Conservation (phyloP, 1,284 basidiomycete genomes). For the Rhizoctonia solani region DNA sequence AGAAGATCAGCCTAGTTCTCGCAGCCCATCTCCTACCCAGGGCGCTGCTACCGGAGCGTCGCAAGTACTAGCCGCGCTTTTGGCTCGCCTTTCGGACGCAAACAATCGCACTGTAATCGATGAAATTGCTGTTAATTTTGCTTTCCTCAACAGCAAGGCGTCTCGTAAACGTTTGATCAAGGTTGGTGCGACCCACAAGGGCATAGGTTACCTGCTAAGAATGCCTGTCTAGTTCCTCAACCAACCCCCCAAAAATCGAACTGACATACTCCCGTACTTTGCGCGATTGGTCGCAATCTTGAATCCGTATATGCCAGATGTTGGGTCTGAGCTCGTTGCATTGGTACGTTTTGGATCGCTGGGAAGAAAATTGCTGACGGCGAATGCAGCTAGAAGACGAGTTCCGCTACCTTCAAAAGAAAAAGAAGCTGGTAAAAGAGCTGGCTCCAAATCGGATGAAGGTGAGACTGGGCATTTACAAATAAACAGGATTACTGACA, state of each 20-base stretch:
- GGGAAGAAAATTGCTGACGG: neutral
- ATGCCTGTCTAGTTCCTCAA: slow-evolving; percentile 67
- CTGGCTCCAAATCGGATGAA: slow-evolving; percentile 83
- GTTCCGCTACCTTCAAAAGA: slow-evolving; percentile 93
- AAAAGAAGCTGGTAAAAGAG: slow-evolving; percentile 89
- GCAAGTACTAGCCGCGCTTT: slow-evolving; percentile 88
- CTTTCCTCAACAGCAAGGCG: slow-evolving; percentile 94
- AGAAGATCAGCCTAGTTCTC: slow-evolving; percentile 40
- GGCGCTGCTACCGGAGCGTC: slow-evolving; percentile 81
- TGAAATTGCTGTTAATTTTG: slow-evolving; percentile 93
- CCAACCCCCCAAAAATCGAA: slow-evolving; percentile 85
- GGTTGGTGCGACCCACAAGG: slow-evolving; percentile 49
- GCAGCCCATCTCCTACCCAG: slow-evolving; percentile 61
- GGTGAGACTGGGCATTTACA: slow-evolving; percentile 51
- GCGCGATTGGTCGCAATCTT: slow-evolving; percentile 87
- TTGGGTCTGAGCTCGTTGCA: slow-evolving; percentile 80
- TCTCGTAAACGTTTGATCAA: slow-evolving; percentile 87
- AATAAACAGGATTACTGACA: slow-evolving; percentile 4
- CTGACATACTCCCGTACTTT: slow-evolving; percentile 93
- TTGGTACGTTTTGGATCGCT: slow-evolving; percentile 56
- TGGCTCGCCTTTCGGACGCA: slow-evolving; percentile 90
- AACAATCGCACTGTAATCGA: slow-evolving; percentile 93
- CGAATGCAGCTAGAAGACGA: slow-evolving; percentile 85
- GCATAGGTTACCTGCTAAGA: neutral
- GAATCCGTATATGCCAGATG: slow-evolving; percentile 91